Base-by-base conservation (phyloP, 768 basidiomycete species). In the Lentinus brumalis region DNA sequence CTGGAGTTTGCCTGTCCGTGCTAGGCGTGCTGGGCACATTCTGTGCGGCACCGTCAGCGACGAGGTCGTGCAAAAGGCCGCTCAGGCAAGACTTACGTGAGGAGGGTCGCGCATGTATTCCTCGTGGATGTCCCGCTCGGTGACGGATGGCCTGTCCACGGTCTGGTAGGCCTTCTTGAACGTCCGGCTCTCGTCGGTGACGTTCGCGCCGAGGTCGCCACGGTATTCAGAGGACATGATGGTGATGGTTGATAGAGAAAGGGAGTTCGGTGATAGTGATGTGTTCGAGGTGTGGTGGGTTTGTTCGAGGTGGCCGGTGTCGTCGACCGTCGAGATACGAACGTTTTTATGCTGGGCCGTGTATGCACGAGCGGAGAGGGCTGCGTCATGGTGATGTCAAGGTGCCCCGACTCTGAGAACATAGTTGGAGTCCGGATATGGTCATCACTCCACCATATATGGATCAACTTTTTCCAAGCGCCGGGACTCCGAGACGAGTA, bases 61-160 rank as follows among this genome's bases (percentile, higher is more conserved):
- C 35, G 21, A n/a, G 21, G n/a, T 26, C 10, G 21, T 11, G 6
- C 18, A 47, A 26, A 7, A 49, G n/a, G 26, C 46, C 1, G 26
- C 45, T 18, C 15, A 14, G 31, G 16, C 7, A 16, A 12, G 1
- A 59, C 70, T 59, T 55, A 73, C 75, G 49, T 69, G 56, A 35
- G 75, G 75, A 41, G 75, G 71, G 42, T 74, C 44, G 38, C 57
- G 63, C 29, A 73, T 51, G 57, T 69, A 76, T 51, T 76, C 70
- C n/a, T 76, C 72, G 58, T 76, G 67, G 40, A 77, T 74, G 57
- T 77, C 69, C 29, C 69, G 72, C 44, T 72, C 64, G 2, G 69
- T 65, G 12, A 70, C 70, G 11, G 47, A 40, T 0, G 75, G 72
- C 1, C 62, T 65, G 38, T 54, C 65, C 41, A 74, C 70, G 11